phyloP scores from a whole-genome alignment of 2,329 filamentous ascomycete species.

The Sclerotinia sclerotiorum region DNA sequence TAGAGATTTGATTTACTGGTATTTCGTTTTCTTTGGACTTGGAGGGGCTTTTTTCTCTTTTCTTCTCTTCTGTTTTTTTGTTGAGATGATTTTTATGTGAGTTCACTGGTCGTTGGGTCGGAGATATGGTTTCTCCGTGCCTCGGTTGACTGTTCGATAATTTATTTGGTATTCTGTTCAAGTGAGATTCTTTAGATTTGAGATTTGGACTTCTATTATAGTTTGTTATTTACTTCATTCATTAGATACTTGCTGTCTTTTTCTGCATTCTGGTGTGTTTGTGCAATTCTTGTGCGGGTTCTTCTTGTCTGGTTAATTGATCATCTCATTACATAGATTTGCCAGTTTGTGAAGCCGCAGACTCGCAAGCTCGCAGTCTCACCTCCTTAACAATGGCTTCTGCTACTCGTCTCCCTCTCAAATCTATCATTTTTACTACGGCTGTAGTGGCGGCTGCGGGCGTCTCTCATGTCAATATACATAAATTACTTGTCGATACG shows the following conservation, averaged over 20 bases:
- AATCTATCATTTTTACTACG: slow-evolving; percentile 34
- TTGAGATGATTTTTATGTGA: neutral
- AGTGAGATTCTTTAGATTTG: neutral
- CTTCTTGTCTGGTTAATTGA: neutral
- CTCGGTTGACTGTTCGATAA: slow-evolving; percentile 4
- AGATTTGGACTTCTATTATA: neutral
- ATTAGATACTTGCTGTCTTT: neutral
- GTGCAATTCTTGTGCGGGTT: neutral
- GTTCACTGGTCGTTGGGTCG: neutral
- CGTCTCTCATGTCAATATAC: slow-evolving; percentile 33
- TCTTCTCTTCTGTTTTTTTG: neutral
- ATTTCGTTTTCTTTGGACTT: too few species aligned
- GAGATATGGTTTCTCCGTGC: slow-evolving; percentile 13
- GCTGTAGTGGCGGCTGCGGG: slow-evolving; percentile 30
- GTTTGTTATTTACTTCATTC: neutral
- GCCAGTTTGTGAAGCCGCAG: neutral
- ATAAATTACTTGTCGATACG: slow-evolving; percentile 28
- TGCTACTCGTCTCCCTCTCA: slow-evolving; percentile 37
- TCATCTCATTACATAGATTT: neutral
- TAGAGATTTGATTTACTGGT: too few species aligned
- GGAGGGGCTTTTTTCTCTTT: neutral
- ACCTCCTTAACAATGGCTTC: slow-evolving; percentile 36
- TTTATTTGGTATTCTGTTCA: neutral
- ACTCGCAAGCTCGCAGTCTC: neutral
- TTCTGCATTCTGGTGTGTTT: neutral